Evolutionary conservation across 2,329 filamentous ascomycete genomes (phyloP).

Genomic region (Onygenales sp.): DNA sequence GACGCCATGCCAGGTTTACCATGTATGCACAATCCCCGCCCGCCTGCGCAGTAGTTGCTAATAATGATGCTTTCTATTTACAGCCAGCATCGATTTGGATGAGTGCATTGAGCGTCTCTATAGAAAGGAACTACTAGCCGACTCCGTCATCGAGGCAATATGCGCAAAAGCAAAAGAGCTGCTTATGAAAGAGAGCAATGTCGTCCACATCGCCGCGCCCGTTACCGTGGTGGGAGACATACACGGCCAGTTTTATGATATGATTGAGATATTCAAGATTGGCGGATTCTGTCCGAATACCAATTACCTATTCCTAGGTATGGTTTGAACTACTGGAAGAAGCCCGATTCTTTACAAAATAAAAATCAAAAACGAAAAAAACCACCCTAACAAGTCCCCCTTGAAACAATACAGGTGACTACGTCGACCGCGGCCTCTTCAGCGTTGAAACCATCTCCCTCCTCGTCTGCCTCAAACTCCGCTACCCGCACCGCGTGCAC

Average conservation of each 20-base stretch:
- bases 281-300: constrained; percentile 95
- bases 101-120: constrained; percentile 96
- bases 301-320: constrained; percentile 95
- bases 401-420: constrained; percentile 59
- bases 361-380: not conserved
- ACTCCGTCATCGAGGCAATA: constrained; percentile 97
- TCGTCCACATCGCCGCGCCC: constrained; percentile 90
- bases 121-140: constrained; percentile 91
- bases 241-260: constrained; percentile 96
- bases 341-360: not conserved
- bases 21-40: constrained; percentile 20
- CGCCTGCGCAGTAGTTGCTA: not conserved
- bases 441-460: constrained; percentile 98
- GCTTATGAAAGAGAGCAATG: constrained; percentile 99
- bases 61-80: not conserved
- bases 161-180: constrained; percentile 98
- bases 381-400: not conserved
- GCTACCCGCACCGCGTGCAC: constrained; percentile 92
- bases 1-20: constrained; percentile 36
- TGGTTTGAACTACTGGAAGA: constrained; percentile 7
- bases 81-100: constrained; percentile 94
- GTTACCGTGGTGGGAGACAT: constrained; percentile 98
- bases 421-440: constrained; percentile 96
- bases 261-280: constrained; percentile 99
- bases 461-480: constrained; percentile 90